Base-by-base conservation (phyloP, 2,329 filamentous ascomycete species). In the Ophiocordyceps camponoti-rufipedis region DNA sequence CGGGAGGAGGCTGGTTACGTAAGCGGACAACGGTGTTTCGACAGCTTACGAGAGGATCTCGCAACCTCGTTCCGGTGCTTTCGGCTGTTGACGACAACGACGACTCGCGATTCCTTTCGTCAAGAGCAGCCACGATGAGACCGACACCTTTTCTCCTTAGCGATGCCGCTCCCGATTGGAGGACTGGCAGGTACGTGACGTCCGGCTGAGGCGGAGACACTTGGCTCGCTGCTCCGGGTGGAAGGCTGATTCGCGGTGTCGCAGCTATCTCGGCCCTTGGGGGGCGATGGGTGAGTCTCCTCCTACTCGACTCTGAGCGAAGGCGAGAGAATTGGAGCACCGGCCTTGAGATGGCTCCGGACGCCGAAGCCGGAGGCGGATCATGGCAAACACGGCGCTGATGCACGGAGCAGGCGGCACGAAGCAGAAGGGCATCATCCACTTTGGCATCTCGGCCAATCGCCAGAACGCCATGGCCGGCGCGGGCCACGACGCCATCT, bases 401-500 rank as follows among this genome's bases (percentile, higher is more conserved):
- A 47, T 38, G 3, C n/a, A 28, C 16, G 9, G 1, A 1, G 44
- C 57, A 78, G 74, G 74, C 59, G 69, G 70, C 55, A 59, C 66
- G 61, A 71, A 72, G 63, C 76, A 80, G 62, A 78, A 71, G 62
- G 77, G 77, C 48, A 75, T 81, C 56, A 62, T 78, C 58, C 67
- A 68, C 58, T 96, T 93, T 69, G 74, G 80, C 53, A 62, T 98
- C 54, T 81, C 85, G 55, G 68, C 82, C 54, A 96, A 98, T 75
- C 82, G 84, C 62, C 89, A 94, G 71, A 80, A 84, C 59, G 84
- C 87, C 51, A 74, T 94, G 54, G 86, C 86, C 52, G 85, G 85
- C 57, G 71, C 81, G 49, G 65, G 74, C 52, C 69, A 89, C 65
- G 83, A 81, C 54, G 89, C 88, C 59, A 68, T 96, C 71, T 96